These are phyloP conservation scores for Acanthamoeba culbertsoni DNA, from an alignment of 208 protist species.

Conservation along the genomic window DNA sequence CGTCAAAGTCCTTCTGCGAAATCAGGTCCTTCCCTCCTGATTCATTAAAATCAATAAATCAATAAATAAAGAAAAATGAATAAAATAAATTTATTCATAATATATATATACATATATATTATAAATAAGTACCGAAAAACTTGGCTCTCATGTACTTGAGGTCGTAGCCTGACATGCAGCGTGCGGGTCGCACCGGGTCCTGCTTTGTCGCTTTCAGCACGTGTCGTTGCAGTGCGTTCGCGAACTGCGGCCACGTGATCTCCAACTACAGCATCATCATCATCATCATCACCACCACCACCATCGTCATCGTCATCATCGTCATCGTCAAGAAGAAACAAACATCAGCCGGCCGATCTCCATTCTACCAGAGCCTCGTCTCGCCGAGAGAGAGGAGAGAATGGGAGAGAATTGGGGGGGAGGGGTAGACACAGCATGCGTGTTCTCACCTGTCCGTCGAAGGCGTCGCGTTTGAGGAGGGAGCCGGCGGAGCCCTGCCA, in stretches of 20 bases:
- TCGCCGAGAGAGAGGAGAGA: not conserved
- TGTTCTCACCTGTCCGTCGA: constrained; percentile 12
- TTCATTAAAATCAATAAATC: not conserved
- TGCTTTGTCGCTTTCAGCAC: constrained; percentile 42
- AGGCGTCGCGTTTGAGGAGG: constrained; percentile 55
- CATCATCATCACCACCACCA: not conserved
- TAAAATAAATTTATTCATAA: no score
- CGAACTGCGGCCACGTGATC: constrained; percentile 44
- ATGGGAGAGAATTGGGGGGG: no score
- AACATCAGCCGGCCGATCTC: no score
- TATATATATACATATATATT: no score
- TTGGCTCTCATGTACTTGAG: constrained; percentile 58
- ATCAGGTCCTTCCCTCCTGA: constrained; percentile 32
- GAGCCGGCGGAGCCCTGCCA: constrained; percentile 59
- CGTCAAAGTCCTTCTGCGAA: constrained; percentile 54
- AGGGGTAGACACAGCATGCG: no score
- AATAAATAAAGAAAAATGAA: not conserved
- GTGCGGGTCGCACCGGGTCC: not conserved
- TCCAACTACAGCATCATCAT: not conserved
- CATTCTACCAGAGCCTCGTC: not conserved
- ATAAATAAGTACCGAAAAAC: constrained; percentile 7
- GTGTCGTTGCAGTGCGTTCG: constrained; percentile 47
- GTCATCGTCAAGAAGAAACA: no score
- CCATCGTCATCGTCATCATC: no score
- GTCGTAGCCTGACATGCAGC: constrained; percentile 50